These are phyloP conservation scores for Ceratocystis eucalypticola DNA, from an alignment of 2,329 filamentous ascomycete genomes.

Conservation along the genomic window DNA sequence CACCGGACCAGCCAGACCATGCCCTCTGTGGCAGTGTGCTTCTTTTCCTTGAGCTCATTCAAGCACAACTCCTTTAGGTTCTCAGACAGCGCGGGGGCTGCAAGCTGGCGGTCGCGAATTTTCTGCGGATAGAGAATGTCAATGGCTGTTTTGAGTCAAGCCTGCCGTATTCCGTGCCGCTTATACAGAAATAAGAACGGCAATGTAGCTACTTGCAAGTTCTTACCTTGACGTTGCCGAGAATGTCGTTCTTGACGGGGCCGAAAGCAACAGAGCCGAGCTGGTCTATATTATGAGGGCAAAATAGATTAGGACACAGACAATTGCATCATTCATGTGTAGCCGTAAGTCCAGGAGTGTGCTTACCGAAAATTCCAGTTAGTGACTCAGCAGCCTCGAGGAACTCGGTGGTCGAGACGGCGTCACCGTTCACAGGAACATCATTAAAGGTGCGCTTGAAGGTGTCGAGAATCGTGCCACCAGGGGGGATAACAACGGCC, in stretches of 20 bases:
- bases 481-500: conserved; percentile 42
- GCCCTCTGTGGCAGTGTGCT: conserved; percentile 78
- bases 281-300: conserved; percentile 33
- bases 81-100: conserved; percentile 62
- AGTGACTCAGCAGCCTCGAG: conserved; percentile 81
- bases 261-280: conserved; percentile 64
- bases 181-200: not conserved
- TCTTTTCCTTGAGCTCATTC: conserved; percentile 81
- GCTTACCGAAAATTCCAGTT: conserved; percentile 68
- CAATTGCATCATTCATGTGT: not conserved
- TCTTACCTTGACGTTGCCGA: conserved; percentile 75
- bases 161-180: too few species aligned
- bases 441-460: conserved; percentile 72
- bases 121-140: conserved; percentile 43
- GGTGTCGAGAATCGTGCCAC: conserved; percentile 72
- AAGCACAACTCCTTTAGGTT: conserved; percentile 73
- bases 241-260: conserved; percentile 82
- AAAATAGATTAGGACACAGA: not conserved
- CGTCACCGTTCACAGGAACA: conserved; percentile 60
- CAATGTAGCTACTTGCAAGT: not conserved
- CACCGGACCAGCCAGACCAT: conserved; percentile 84
- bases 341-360: not conserved
- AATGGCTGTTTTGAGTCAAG: too few species aligned
- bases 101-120: conserved; percentile 70
- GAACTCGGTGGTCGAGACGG: conserved; percentile 72